These are phyloP conservation scores for Domatiomyces globalis DNA, from an alignment of 2,329 filamentous ascomycete species.

Conservation along the genomic window DNA sequence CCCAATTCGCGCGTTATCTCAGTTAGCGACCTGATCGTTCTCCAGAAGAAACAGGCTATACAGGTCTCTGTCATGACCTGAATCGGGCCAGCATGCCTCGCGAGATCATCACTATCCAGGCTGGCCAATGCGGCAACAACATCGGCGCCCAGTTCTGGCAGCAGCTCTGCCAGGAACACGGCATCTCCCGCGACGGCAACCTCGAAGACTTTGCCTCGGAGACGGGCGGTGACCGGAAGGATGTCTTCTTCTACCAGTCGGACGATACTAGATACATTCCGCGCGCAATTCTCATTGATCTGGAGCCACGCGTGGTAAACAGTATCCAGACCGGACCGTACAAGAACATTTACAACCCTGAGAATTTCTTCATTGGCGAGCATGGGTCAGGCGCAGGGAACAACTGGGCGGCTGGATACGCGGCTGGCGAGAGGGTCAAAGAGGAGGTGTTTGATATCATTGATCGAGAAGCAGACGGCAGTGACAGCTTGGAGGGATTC, in stretches of 20 bases:
- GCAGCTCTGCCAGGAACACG: slow-evolving; percentile 93
- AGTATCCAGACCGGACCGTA: slow-evolving; percentile 86
- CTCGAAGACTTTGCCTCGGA: slow-evolving; percentile 73
- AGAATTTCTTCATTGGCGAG: slow-evolving; percentile 96
- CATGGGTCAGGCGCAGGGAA: slow-evolving; percentile 89
- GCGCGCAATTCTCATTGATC: slow-evolving; percentile 82
- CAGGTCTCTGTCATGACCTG: background rate
- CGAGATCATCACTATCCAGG: slow-evolving; percentile 98
- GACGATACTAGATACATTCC: slow-evolving; percentile 98
- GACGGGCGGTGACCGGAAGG: slow-evolving; percentile 79
- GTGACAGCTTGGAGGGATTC: slow-evolving; percentile 94
- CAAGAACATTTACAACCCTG: slow-evolving; percentile 97
- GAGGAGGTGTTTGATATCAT: slow-evolving; percentile 99
- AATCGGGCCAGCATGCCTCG: slow-evolving; percentile 25
- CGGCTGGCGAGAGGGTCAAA: slow-evolving; percentile 77
- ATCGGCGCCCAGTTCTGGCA: slow-evolving; percentile 93
- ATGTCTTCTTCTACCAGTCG: slow-evolving; percentile 98
- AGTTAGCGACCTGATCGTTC: background rate
- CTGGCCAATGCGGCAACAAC: slow-evolving; percentile 45
- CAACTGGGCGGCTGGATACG: slow-evolving; percentile 96
- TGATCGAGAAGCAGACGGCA: slow-evolving; percentile 92
- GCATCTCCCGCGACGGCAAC: slow-evolving; percentile 94
- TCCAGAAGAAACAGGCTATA: background rate
- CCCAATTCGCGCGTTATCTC: background rate
- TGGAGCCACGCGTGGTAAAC: slow-evolving; percentile 86